Evolutionary conservation across 352 stramenopile species (phyloP).

Genomic region (Pythium phragmitis): DNA sequence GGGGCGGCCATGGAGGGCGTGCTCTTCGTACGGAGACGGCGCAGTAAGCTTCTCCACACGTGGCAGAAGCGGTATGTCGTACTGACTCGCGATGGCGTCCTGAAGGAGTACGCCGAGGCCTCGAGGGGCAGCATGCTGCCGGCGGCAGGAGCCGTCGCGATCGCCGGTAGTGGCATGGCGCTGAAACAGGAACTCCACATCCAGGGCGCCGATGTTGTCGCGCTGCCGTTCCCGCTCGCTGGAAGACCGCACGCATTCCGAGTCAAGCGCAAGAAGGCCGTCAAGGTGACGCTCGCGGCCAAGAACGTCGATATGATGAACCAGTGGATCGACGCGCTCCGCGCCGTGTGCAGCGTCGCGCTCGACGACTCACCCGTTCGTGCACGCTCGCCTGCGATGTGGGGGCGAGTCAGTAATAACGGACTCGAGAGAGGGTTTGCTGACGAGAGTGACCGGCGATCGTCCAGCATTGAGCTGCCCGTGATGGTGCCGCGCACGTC

Average conservation of each 20-base stretch:
- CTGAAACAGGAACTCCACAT: constrained; percentile 47
- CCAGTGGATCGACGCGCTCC: constrained; percentile 46
- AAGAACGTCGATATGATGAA: constrained; percentile 43
- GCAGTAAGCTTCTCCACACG: constrained; percentile 54
- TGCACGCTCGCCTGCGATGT: constrained; percentile 13
- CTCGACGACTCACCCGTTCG: constrained; percentile 1
- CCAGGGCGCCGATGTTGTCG: constrained; percentile 33
- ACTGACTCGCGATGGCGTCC: constrained; percentile 38
- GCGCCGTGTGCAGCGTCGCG: constrained; percentile 22
- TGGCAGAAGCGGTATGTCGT: constrained; percentile 78
- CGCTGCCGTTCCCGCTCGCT: constrained; percentile 49
- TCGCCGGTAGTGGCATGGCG: constrained; percentile 45
- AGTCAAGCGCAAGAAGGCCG: constrained; percentile 29
- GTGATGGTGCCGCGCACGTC: constrained; percentile 23
- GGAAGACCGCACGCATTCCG: constrained; percentile 59
- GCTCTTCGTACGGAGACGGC: constrained; percentile 46
- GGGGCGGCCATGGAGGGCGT: constrained; percentile 50
- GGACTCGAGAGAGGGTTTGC: not conserved
- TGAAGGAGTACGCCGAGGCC: constrained; percentile 51
- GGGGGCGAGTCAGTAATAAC: not conserved
- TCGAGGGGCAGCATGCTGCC: constrained; percentile 12
- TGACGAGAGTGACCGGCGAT: not conserved
- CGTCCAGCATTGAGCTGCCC: constrained; percentile 14
- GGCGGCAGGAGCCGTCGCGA: not conserved
- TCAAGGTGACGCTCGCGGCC: constrained; percentile 46